Base-by-base conservation (phyloP, 345 rosid species). In the Kernera saxatilis region DNA sequence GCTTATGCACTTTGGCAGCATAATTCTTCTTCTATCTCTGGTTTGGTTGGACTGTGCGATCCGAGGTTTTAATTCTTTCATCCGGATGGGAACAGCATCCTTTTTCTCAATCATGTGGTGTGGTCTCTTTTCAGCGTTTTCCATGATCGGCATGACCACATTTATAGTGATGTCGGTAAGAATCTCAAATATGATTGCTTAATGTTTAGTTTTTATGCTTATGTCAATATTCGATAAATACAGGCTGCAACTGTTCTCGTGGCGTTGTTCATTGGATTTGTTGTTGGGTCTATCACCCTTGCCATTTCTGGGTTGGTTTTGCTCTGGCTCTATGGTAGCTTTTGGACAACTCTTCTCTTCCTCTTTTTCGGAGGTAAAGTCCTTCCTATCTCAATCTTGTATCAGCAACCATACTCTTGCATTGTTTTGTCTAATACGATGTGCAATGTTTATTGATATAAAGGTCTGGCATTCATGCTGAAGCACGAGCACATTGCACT, bases 251-350 rank as follows among this genome's bases (percentile, higher is more conserved):
- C 92, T 70, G 84, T 84, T 66, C 68, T 88, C 57, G 65, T 77
- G 69, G 82, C 89, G 21, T 75, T 87, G 80, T 84, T 89, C 71
- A 55, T 87, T 22, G 97, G 97, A 67, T 81, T 88, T 18, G 78
- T 83, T 67, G 62, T 87, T 70, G 93, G 88, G 26, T 70, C 91
- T 46, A 37, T 89, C 41, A 76, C 84, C 43, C 82, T 88, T 76
- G 89, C 87, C 71, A 57, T 85, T 67, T 81, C 79, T 71, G 95
- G 92, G 64, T 69, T 79, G 23, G 60, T 85, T 84, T 79, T 90
- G 50, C 76, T 91, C 25, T 91, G 98, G 97, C 79, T 87, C 59
- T 89, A 87, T 81, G 98, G 99, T 82, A 91, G 99, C 79, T 88
- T 91, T 76, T 91, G 98, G 98, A 86, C 85, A 56, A 88, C 98